Evolutionary conservation across 176 grass and related monocot species (phyloP), one percentile per base, ranked within the genome.

Genomic region (Themeda triandra): DNA sequence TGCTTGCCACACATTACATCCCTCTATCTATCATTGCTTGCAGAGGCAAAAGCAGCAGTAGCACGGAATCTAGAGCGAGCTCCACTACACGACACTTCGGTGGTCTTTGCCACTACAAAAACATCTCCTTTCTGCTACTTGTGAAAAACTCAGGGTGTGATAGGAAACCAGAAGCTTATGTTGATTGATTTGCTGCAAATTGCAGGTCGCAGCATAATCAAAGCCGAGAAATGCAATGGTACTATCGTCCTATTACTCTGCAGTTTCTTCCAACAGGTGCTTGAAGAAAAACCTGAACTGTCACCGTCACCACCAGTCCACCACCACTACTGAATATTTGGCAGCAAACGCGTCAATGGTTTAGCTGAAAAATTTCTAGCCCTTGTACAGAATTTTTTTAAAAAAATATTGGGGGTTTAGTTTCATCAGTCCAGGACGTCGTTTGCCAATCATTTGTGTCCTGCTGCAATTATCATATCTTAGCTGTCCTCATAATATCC

Each of bases 61-160:
- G 66, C 67, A 23, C 21, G 66, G 78, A 86, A 82, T 82, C 78
- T 82, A 65, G 78, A 77, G 83, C 77, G 64, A 58, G n/a, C 51
- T 82, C 80, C 65, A 33, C 19, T 82, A 78, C 19, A 56, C 23
- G 73, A 78, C 72, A 83, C 8, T 58, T 82, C 66, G 45, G 65
- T 66, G 78, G 79, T 90, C 35, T 82, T 30, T 54, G 82, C 8
- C 83, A 31, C 39, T 77, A 19, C 45, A 82, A 58, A 66, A 63
- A 49, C 41, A 41, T 30, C 18, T 51, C 24, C 8, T 74, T 54
- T 66, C 19, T 33, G 31, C 14, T 46, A 58, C 59, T 11, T 23
- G 60, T 31, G 11, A 7, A 10, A 69, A 66, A 75, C 35, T 3
- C 8, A 24, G n/a, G 24, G 2, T 30, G 4, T 39, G 21, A 15